Conservation (phyloP, 2,329 filamentous ascomycete genomes). For the Exophiala aquamarina region DNA sequence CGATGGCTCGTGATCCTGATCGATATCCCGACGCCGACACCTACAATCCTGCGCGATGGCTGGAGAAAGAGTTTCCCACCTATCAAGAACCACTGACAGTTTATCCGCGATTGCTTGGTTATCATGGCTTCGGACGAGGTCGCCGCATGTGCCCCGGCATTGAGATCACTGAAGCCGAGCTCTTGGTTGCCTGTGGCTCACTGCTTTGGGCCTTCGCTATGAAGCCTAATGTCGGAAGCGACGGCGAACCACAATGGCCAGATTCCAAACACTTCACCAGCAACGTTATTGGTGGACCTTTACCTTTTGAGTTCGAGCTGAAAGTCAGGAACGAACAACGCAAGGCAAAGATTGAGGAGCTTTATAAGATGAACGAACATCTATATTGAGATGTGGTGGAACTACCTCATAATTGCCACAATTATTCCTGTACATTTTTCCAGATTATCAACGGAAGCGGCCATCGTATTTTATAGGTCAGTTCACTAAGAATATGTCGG, state of each 20-base stretch:
- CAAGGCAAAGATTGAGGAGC: conserved; percentile 1
- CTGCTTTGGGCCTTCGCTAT: conserved; percentile 29
- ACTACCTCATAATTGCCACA: no score
- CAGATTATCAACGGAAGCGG: no score
- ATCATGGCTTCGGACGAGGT: conserved; percentile 31
- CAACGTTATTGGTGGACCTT: conserved; percentile 29
- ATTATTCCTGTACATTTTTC: no score
- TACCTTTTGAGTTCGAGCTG: conserved; percentile 30
- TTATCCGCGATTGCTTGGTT: conserved; percentile 30
- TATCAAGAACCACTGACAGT: conserved; percentile 33
- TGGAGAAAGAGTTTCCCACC: conserved; percentile 31
- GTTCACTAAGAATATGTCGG: no score
- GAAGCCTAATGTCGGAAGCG: conserved; percentile 22
- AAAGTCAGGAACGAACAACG: conserved; percentile 18
- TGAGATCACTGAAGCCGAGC: conserved; percentile 28
- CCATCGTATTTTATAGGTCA: no score
- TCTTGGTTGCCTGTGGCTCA: conserved; percentile 29
- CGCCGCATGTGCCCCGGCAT: conserved; percentile 32
- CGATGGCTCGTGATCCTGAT: conserved; percentile 30
- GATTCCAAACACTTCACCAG: conserved; percentile 26
- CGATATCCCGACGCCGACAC: conserved; percentile 33
- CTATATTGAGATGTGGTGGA: no score
- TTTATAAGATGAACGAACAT: background rate
- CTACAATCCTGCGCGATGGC: conserved; percentile 32
- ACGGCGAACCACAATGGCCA: conserved; percentile 26